Percentiles rank a stretch among this genome's conserved stretches.
Evolutionary conservation across 345 rosid genomes (phyloP).

Genomic region (Pugionium cornutum): DNA sequence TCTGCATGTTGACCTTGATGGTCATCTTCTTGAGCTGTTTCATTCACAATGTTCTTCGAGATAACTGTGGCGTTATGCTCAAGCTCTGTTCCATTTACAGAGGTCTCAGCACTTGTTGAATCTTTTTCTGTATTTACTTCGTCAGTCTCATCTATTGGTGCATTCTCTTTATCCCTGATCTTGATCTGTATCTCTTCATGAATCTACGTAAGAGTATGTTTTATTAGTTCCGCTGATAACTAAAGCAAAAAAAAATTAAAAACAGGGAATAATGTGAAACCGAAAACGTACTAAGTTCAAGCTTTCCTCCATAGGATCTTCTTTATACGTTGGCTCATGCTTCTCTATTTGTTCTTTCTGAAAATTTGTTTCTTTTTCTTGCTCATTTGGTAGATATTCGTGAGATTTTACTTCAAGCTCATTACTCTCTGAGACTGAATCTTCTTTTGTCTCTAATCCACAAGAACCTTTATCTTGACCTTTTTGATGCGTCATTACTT

Average conservation of each 20-base stretch:
- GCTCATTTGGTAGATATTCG: background rate
- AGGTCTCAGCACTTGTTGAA: constrained; percentile 12
- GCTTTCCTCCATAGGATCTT: background rate
- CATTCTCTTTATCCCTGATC: background rate
- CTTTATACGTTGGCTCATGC: too few relatives aligned
- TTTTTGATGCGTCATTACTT: constrained; percentile 23
- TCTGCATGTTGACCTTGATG: background rate
- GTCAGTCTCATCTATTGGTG: background rate
- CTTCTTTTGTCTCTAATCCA: constrained; percentile 11
- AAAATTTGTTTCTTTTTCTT: too few relatives aligned
- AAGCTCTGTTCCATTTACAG: constrained; percentile 25
- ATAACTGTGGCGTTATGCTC: constrained; percentile 7
- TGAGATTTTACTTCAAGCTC: background rate
- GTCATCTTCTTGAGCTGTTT: constrained; percentile 13
- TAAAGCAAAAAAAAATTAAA: background rate
- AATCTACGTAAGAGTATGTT: constrained; percentile 25
- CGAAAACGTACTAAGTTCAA: background rate
- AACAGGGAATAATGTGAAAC: background rate
- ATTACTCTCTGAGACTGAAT: constrained; percentile 8
- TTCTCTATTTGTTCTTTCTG: too few relatives aligned
- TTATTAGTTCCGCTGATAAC: constrained; percentile 1
- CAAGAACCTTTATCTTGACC: constrained; percentile 11
- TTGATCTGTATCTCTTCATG: constrained; percentile 31
- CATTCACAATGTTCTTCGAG: constrained; percentile 2
- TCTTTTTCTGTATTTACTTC: background rate